Base-by-base conservation (phyloP, 2,329 filamentous ascomycete genomes). In the Verticillium albo-atrum region DNA sequence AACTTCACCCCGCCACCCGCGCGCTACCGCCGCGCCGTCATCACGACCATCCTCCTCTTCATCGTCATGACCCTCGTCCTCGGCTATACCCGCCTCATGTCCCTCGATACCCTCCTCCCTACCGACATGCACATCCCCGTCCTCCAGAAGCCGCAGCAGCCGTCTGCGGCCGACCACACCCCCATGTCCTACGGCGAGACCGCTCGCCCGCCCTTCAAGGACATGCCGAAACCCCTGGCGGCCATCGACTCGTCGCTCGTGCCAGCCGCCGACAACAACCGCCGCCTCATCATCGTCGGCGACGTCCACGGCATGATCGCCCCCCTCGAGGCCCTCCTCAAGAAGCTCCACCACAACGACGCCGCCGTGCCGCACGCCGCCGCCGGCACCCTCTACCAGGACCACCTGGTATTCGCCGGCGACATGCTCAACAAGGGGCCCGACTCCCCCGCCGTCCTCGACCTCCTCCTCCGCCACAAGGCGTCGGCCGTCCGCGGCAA, bases 401-500 rank as follows among this genome's bases (percentile, higher is more conserved):
- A 96, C 72, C 90, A 94, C 69, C 75, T 96, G 42, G 79, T 97
- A 23, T 80, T 94, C 53, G 82, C 86, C 1, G 92, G 92, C 54
- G 91, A 96, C 73, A 82, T 94, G 71, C 82, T 98, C 66, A 88
- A 88, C 70, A 97, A 97, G 75, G 93, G 94, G 0, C 92, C 93
- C 12, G 88, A 97, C 74, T 94, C 90, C 32, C 68, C 81, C 1
- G 91, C 88, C 37, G 91, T 97, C 1, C 81, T 98, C 54, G 84
- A 89, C 60, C 79, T 92, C 50, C 88, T 91, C 37, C 89, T 92
- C 71, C 75, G 83, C 15, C 76, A 94, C 37, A 84, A 85, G 56
- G 93, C 94, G 25, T 91, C 88, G 30, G 91, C 87, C 63, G 92
- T 98, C 9, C 88, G 94, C 56, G 95, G 95, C 20, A 97, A 97